These are phyloP conservation scores for Hypoxylon cercidicola DNA, from an alignment of 495 filamentous ascomycete species.

Conservation along the genomic window DNA sequence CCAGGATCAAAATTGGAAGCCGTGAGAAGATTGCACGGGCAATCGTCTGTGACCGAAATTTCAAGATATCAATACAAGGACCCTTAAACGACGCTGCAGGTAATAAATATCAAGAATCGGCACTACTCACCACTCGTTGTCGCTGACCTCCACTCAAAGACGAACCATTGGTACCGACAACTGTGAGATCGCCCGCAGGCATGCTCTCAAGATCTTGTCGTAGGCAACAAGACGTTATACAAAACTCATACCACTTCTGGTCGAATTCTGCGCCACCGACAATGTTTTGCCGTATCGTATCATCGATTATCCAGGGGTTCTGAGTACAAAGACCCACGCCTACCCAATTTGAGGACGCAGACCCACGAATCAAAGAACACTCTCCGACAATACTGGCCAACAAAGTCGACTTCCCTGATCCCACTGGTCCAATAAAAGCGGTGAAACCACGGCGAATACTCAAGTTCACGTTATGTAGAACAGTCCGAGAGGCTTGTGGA, in stretches of 20 bases:
- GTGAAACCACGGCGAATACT: not conserved
- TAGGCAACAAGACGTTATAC: not conserved
- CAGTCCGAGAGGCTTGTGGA: not conserved
- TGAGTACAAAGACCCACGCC: not conserved
- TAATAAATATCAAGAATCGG: too few species aligned
- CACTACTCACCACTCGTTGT: not conserved
- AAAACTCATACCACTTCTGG: not conserved
- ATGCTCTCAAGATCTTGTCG: not conserved
- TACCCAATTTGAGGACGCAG: not conserved
- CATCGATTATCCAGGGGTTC: not conserved
- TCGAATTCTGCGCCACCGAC: not conserved
- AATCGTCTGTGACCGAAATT: not conserved
- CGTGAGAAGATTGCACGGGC: not conserved
- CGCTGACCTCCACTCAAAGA: not conserved
- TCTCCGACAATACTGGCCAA: not conserved
- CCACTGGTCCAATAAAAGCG: not conserved
- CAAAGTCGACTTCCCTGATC: not conserved
- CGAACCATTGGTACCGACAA: not conserved
- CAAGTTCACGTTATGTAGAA: not conserved
- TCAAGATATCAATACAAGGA: too few species aligned
- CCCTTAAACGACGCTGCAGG: too few species aligned
- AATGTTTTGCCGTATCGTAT: not conserved
- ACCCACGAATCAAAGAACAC: not conserved
- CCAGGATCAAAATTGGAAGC: not conserved
- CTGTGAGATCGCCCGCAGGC: not conserved